Evolutionary conservation across 139 green algal species (phyloP), one percentile per base, ranked within the genome.

Genomic region (Axilococcus clingmanii): DNA sequence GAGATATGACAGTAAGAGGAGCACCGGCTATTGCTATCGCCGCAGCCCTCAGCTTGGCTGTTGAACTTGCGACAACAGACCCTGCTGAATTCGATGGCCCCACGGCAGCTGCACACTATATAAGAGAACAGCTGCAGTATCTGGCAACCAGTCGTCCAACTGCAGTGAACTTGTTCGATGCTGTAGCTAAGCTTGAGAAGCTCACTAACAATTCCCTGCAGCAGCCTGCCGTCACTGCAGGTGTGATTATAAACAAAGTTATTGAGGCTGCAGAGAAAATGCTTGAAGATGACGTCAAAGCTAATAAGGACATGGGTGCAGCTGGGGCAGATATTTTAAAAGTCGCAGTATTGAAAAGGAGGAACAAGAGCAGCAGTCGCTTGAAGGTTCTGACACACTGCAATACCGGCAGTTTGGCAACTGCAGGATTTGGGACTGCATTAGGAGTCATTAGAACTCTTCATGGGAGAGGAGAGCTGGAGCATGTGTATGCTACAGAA

Each of bases 351-450:
- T 40, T 59, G 54, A 57, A 68, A 1, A 48, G 66, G 53, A 40
- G 47, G 16, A 15, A 52, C 22, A 31, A 34, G 2, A 29, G 28
- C 22, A 29, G 29, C 32, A 37, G 58, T 16, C n/a, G 31, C 8
- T 20, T 97, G 32, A 59, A 70, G 4, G 80, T 97, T 30, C 71
- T 97, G 43, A 97, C 90, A 3, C 82, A 94, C 77, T 97, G 90
- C 78, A 97, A 97, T 78, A 96, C 90, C 0, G 90, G 90, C 51
- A 88, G 75, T 61, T 77, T 98, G 40, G 91, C 91, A 7, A 96
- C 86, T 0, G 85, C 83, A 1, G 80, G 67, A 0, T 96, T 83
- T 43, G 91, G 91, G 38, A 98, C 91, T 0, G 91, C 91, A 8
- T 73, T 98, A 49, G 91, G 91, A 35, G 79, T 96, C 2, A 80